These are phyloP conservation scores for Nannizziopsis barbatae DNA, from an alignment of 2,329 filamentous ascomycete genomes.

Conservation along the genomic window DNA sequence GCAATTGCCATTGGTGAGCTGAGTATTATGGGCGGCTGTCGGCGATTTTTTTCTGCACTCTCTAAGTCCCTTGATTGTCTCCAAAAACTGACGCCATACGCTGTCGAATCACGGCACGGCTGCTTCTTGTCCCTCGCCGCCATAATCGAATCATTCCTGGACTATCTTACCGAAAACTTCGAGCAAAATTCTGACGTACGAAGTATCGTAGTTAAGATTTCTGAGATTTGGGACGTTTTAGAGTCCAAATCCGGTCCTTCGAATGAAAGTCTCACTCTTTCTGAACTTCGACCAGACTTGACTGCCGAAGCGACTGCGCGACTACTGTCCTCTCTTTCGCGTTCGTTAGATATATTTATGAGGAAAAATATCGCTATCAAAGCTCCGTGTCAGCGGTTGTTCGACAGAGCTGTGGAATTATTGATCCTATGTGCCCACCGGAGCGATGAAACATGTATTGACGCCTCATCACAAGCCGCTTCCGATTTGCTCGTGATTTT, in stretches of 20 bases:
- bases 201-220: conserved; percentile 24
- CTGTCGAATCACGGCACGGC: conserved; percentile 36
- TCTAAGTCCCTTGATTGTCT: conserved; percentile 27
- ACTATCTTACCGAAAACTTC: conserved; percentile 14
- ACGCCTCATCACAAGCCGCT: conserved; percentile 32
- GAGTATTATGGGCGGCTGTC: conserved; percentile 26
- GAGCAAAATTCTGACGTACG: conserved; percentile 18
- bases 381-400: conserved; percentile 18
- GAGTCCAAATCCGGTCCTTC: conserved; percentile 24
- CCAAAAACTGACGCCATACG: conserved; percentile 29
- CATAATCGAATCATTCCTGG: conserved; percentile 27
- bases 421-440: conserved; percentile 33
- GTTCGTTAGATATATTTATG: conserved; percentile 9
- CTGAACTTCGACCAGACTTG: conserved; percentile 31
- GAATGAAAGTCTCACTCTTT: conserved; percentile 31
- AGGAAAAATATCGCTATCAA: background rate
- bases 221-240: conserved; percentile 31
- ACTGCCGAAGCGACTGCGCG: conserved; percentile 33
- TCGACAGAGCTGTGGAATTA: conserved; percentile 25
- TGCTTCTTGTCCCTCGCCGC: conserved; percentile 33
- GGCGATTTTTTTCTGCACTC: conserved; percentile 24
- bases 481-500: conserved; percentile 33
- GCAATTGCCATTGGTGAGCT: conserved; percentile 55
- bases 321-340: conserved; percentile 31
- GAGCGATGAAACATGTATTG: conserved; percentile 32